Base-by-base conservation (phyloP, 2,329 filamentous ascomycete species). In the Penicillium brasilianum region DNA sequence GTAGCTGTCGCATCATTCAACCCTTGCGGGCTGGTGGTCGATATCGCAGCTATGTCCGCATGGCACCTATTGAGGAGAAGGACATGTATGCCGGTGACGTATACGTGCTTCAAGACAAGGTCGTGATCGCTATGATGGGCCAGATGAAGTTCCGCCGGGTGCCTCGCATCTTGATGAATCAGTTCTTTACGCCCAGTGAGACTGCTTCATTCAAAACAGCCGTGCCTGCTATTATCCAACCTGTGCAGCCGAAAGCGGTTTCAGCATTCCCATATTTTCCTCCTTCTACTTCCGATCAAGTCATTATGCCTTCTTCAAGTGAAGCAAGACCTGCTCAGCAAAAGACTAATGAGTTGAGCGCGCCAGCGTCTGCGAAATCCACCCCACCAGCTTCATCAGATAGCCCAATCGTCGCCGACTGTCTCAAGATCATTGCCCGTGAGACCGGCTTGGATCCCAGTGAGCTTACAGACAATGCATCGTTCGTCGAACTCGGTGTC, bases 81-180 rank as follows among this genome's bases (percentile, higher is more conserved):
- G 70, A 68, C 9, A 59, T 75, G 16, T 80, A 71, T 58, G 51
- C 67, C 0, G 80, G 80, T 20, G 79, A 81, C 58, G 72, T 80
- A 3, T 79, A 77, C 55, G 69, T 79, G 18, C 57, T 79, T 1
- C 73, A 77, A 13, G 70, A 74, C 7, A 66, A 67, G 6, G 59
- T 49, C 1, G 69, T 80, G 16, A 61, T 80, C 1, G 78, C 74
- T 1, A 61, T 74, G 52, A 68, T 77, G 1, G 71, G 65, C 2
- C 70, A 69, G 1, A 61, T 73, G 34, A 56, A 71, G 60, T 82
- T 82, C 69, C 72, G 76, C 16, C 68, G 70, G 8, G 56, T 64
- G 37, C 69, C 68, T 18, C 61, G 69, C 32, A 22, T 67, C 30
- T 59, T 69, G 39, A 64, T 69, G 65, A 64, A 63, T 41, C 55